Conservation (phyloP, 2,329 filamentous ascomycete genomes). For the Neofusicoccum kwambonambiense region DNA sequence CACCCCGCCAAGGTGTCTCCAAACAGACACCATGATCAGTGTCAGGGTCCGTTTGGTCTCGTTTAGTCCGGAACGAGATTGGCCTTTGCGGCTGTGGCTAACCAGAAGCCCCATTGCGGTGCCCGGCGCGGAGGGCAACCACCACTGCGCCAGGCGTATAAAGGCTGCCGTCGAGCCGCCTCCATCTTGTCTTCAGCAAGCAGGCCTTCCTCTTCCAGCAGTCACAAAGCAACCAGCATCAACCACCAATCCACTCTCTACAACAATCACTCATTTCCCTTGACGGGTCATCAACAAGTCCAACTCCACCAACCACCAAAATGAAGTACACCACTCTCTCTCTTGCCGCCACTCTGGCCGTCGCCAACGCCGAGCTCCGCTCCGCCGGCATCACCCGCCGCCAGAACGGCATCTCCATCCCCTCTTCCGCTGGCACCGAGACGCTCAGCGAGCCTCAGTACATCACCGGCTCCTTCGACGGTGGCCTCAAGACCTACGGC, state of each 20-base stretch:
- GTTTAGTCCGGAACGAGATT: not conserved
- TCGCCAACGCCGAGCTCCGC: slow-evolving; percentile 15
- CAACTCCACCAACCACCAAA: not conserved
- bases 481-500: slow-evolving; percentile 13
- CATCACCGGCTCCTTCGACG: slow-evolving; percentile 12
- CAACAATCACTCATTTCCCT: not conserved
- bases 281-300: not conserved
- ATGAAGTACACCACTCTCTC: slow-evolving; percentile 12
- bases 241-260: not conserved
- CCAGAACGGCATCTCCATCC: slow-evolving; percentile 22
- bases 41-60: not conserved
- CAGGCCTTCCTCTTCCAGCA: slow-evolving; percentile 2
- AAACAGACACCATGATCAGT: not conserved
- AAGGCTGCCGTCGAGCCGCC: not conserved
- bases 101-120: not conserved
- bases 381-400: slow-evolving; percentile 1
- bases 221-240: not conserved
- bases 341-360: not conserved
- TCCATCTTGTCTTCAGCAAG: not conserved
- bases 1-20: not conserved
- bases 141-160: not conserved
- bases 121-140: not conserved
- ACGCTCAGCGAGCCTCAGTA: slow-evolving; percentile 9
- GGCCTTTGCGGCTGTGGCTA: not conserved
- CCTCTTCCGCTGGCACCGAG: slow-evolving; percentile 7